Evolutionary conservation across 208 protist species (phyloP).

Genomic region (Strigomonas culicis): DNA sequence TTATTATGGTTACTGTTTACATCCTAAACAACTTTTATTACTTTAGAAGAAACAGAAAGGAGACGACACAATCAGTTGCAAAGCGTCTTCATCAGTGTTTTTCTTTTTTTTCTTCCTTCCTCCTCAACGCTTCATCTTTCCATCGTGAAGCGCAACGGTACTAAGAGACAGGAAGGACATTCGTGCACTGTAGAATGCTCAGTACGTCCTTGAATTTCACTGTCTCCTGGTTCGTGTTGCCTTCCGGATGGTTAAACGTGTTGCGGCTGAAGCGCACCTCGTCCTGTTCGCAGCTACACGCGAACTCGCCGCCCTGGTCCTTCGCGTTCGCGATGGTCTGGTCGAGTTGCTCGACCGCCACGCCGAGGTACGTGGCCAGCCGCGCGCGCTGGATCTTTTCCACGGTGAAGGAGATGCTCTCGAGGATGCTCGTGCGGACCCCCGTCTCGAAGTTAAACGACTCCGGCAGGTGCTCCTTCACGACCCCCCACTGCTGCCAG

Average conservation of each 20-base stretch:
- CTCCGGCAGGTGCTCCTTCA: slow-evolving; percentile 64
- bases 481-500: slow-evolving; percentile 67
- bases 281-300: slow-evolving; percentile 38
- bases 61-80: no score
- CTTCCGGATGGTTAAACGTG: slow-evolving; percentile 71
- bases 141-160: slow-evolving; percentile 5
- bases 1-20: not conserved
- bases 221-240: slow-evolving; percentile 46
- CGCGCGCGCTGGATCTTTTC: slow-evolving; percentile 42
- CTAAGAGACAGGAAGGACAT: slow-evolving; percentile 8
- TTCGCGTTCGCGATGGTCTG: slow-evolving; percentile 59
- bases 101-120: slow-evolving; percentile 6
- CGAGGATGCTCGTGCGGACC: slow-evolving; percentile 74
- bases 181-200: slow-evolving; percentile 23
- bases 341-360: slow-evolving; percentile 39
- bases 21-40: not conserved
- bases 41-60: no score
- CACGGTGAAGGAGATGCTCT: slow-evolving; percentile 63
- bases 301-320: slow-evolving; percentile 52
- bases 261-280: slow-evolving; percentile 57
- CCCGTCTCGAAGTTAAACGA: slow-evolving; percentile 75
- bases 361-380: slow-evolving; percentile 58
- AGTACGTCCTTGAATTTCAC: slow-evolving; percentile 61
- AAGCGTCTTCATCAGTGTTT: slow-evolving; percentile 2
- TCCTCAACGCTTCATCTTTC: slow-evolving; percentile 6